phyloP scores from a whole-genome alignment of 139 green algal genomes.

The Chlorella sp. region DNA sequence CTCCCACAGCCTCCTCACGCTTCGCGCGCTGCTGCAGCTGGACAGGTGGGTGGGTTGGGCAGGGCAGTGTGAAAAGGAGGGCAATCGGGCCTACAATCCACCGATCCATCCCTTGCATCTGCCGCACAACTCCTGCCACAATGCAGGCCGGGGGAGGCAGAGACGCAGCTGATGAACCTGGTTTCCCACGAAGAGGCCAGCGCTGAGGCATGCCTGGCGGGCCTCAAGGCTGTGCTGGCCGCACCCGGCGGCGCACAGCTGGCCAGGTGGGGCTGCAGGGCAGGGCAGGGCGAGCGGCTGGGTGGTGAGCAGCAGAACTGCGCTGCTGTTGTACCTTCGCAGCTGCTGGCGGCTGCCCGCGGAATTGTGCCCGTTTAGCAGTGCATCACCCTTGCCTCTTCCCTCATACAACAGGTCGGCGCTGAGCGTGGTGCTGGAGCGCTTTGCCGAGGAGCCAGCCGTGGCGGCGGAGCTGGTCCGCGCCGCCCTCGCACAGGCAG shows the following conservation, averaged over 20 bases:
- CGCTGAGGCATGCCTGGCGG: slow-evolving; percentile 23
- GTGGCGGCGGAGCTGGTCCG: slow-evolving; percentile 15
- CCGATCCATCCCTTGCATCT: no score
- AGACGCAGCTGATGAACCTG: slow-evolving; percentile 33
- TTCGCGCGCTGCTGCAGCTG: slow-evolving; percentile 11
- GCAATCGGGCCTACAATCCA: no score
- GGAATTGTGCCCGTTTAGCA: neutral
- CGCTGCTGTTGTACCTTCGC: neutral
- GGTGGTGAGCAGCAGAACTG: neutral
- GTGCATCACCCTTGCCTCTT: neutral
- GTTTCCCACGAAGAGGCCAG: slow-evolving; percentile 34
- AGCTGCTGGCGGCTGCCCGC: neutral
- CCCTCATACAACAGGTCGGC: neutral
- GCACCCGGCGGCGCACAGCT: slow-evolving; percentile 15
- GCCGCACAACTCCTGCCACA: no score
- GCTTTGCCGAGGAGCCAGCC: slow-evolving; percentile 19
- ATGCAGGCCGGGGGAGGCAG: neutral
- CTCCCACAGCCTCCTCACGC: slow-evolving; percentile 2
- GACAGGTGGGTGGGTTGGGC: neutral
- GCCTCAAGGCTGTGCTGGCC: slow-evolving; percentile 21
- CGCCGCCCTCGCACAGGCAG: neutral
- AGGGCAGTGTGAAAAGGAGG: no score
- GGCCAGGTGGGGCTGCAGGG: neutral
- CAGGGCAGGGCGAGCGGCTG: no score
- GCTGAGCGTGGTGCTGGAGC: slow-evolving; percentile 33